phyloP scores from a whole-genome alignment of 306 rosid genomes.

The Ormosia emarginata region DNA sequence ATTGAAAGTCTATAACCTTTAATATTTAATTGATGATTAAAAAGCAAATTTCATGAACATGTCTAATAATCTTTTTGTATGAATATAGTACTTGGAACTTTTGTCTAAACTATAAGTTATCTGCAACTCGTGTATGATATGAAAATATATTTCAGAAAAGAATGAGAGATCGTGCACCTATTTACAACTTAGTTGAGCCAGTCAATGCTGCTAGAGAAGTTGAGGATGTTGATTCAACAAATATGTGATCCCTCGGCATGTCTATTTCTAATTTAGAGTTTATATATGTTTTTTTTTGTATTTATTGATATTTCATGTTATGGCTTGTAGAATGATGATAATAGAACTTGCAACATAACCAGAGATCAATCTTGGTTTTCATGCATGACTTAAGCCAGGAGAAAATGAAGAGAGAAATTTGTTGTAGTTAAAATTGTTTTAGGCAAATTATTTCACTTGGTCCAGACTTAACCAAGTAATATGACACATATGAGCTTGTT shows the following conservation, averaged over 20 bases:
- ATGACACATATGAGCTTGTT: neutral
- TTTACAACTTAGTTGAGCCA: constrained; percentile 42
- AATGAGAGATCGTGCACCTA: constrained; percentile 29
- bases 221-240: constrained; percentile 42
- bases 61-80: neutral
- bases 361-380: constrained; percentile 6
- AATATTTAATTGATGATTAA: neutral
- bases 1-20: neutral
- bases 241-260: constrained; percentile 35
- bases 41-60: constrained; percentile 1
- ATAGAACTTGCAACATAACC: neutral
- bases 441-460: constrained; percentile 9
- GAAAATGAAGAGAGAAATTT: constrained; percentile 11
- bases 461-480: constrained; percentile 14
- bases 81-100: neutral
- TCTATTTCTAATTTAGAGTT: neutral
- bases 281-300: constrained; percentile 3
- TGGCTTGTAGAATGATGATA: constrained; percentile 1
- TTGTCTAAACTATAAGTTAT: constrained; percentile 4
- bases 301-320: constrained; percentile 1
- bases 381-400: constrained; percentile 6
- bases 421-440: neutral
- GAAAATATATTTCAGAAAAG: constrained; percentile 59
- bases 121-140: constrained; percentile 21
- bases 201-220: constrained; percentile 36